Evolutionary conservation across 1,284 basidiomycete genomes (phyloP).

Genomic region (Xerocomus minutiporus): DNA sequence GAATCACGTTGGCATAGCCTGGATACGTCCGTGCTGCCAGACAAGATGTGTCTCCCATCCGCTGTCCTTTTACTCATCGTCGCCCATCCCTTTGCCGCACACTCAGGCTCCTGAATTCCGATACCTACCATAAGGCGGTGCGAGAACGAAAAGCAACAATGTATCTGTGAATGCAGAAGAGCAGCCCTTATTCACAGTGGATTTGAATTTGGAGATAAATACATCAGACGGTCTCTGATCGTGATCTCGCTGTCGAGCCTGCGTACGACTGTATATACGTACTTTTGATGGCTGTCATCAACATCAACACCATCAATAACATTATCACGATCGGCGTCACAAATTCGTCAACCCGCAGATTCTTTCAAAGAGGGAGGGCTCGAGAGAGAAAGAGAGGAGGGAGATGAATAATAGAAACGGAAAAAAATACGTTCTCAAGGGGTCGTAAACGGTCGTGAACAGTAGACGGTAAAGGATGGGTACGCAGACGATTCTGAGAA

Average conservation of each 20-base stretch:
- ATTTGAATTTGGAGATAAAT: no score
- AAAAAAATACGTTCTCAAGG: constrained; percentile 5
- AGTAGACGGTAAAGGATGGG: constrained; percentile 3
- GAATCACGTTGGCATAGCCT: background rate
- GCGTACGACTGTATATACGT: background rate
- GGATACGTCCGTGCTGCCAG: background rate
- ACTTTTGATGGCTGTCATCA: background rate
- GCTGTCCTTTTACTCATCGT: no score
- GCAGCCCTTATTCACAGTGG: no score
- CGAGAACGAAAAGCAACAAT: background rate
- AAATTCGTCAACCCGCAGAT: background rate
- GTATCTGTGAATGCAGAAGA: background rate
- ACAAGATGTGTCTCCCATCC: background rate
- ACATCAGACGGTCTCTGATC: background rate
- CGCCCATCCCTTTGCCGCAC: background rate
- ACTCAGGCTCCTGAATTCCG: constrained; percentile 27
- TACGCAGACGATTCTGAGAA: background rate
- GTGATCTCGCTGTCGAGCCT: background rate
- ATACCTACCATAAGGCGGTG: constrained; percentile 17
- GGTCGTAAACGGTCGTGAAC: constrained; percentile 14
- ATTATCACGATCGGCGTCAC: background rate
- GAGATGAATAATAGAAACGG: background rate
- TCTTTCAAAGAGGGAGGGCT: background rate
- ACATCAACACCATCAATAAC: background rate
- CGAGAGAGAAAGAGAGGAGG: background rate